phyloP scores from a whole-genome alignment of 257 asterid species.

The Buddleja alternifolia region DNA sequence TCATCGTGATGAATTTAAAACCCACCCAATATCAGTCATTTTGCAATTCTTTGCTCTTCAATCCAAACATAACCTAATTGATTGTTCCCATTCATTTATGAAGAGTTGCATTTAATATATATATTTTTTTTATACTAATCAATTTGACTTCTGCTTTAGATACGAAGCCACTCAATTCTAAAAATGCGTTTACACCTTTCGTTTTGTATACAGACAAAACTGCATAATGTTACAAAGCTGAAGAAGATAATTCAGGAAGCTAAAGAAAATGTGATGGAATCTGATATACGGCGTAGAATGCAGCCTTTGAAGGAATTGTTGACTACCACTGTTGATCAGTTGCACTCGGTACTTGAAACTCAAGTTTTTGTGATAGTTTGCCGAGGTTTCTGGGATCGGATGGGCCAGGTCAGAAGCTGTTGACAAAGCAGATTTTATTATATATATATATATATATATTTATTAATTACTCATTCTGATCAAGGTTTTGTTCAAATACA shows the following conservation, averaged over 20 bases:
- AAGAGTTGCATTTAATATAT: too few relatives aligned
- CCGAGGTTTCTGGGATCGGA: constrained; percentile 91
- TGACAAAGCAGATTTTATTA: background rate
- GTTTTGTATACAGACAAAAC: constrained; percentile 52
- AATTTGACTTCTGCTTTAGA: too few relatives aligned
- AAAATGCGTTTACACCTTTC: too few relatives aligned
- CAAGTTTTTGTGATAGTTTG: constrained; percentile 76
- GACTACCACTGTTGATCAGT: constrained; percentile 53
- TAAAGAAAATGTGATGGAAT: constrained; percentile 68
- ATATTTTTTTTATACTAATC: too few relatives aligned
- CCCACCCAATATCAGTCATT: too few relatives aligned
- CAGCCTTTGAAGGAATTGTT: constrained; percentile 84
- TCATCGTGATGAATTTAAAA: too few relatives aligned
- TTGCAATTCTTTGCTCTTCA: too few relatives aligned
- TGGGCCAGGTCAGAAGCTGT: constrained; percentile 73
- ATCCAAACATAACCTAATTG: too few relatives aligned
- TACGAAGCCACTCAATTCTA: too few relatives aligned
- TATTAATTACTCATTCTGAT: constrained; percentile 1
- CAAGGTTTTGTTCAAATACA: constrained; percentile 31
- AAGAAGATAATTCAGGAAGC: constrained; percentile 83
- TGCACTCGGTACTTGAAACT: constrained; percentile 64
- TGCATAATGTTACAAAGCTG: constrained; percentile 79
- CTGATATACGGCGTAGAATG: constrained; percentile 69
- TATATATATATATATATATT: too few relatives aligned
- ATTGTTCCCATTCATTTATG: too few relatives aligned